Base-by-base conservation (phyloP, 441 rosid genomes). In the Jatropha multifida region DNA sequence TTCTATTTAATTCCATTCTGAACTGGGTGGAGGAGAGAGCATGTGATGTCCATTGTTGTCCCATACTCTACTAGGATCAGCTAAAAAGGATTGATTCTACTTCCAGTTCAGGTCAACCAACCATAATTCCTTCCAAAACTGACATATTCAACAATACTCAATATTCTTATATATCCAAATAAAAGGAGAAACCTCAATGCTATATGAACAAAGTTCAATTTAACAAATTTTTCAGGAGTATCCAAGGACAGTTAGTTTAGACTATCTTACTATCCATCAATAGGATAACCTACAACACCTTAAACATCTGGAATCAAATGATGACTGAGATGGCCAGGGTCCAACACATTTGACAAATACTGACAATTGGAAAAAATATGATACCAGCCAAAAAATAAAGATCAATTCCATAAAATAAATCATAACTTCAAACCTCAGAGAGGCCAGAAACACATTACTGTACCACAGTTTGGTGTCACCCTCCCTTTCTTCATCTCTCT, bases 151-250 rank as follows among this genome's bases (percentile, higher is more conserved):
- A 12, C 18, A 40, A 73, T 20, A 1, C 12, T 2, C 7, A 26
- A 38, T 52, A 54, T 27, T 20, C 71, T 54, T 65, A 65, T 38
- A 64, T 56, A 58, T 63, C 65, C 3, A 48, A 23, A 68, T 7
- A 68, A 68, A 49, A 18, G 72, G 49, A 42, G 49, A 68, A 68
- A 68, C 72, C 49, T 15, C 76, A 74, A 74, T 8, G 23, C 13
- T 8, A 65, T 55, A 15, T 55, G 55, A 9, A 55, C n/a, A 14
- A 71, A 40, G 54, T 52, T 67, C 42, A 13, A 74, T 10, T 52
- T 44, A 54, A 61, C 4, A 40, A 52, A 11, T 13, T 27, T 18
- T 2, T 20, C 12, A 37, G 26, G 17, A 49, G 20, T 68, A 46
- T 68, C 26, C 26, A 65, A 11, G 44, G 26, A 37, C 14, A 44